Percentiles rank a stretch among this genome's conserved stretches.
Conservation (phyloP, 805 yeast genomes). For the Kazachstania taianensis region DNA sequence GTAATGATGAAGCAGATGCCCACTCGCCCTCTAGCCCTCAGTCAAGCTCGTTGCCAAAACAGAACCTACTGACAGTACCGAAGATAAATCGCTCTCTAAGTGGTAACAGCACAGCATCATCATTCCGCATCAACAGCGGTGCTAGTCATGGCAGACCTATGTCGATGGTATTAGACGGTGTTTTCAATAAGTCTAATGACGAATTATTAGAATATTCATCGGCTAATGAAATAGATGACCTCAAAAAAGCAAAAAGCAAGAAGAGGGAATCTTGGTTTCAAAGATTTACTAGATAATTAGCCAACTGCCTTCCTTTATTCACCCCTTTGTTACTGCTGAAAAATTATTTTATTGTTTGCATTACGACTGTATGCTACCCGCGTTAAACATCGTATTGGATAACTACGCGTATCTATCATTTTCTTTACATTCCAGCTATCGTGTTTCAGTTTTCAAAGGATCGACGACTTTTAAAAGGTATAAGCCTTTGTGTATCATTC, state of each 20-base stretch:
- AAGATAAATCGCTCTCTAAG: constrained; percentile 14
- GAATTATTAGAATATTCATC: constrained; percentile 12
- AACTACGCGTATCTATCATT: too few species aligned
- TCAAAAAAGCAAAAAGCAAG: constrained; percentile 17
- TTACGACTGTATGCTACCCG: too few species aligned
- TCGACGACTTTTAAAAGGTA: too few species aligned
- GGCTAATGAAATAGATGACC: constrained; percentile 5
- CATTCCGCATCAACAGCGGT: constrained; percentile 2
- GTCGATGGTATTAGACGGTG: constrained; percentile 13
- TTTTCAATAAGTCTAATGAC: constrained; percentile 16
- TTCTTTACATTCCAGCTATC: too few species aligned
- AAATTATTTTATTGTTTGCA: too few species aligned
- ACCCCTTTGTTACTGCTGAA: too few species aligned
- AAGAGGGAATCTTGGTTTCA: constrained; percentile 38
- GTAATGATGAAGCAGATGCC: constrained; percentile 2
- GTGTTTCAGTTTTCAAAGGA: too few species aligned
- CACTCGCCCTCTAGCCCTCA: constrained; percentile 10
- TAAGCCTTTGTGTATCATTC: too few species aligned
- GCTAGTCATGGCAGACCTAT: constrained; percentile 12
- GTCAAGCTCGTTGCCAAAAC: constrained; percentile 12
- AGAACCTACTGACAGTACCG: constrained; percentile 10
- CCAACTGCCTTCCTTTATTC: too few species aligned
- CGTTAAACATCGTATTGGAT: too few species aligned
- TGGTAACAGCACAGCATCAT: constrained; percentile 17
- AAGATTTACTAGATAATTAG: too few species aligned